Evolutionary conservation across 83 land plant genomes (phyloP), one percentile per base, ranked within the genome.

Genomic region (Thuja plicata): DNA sequence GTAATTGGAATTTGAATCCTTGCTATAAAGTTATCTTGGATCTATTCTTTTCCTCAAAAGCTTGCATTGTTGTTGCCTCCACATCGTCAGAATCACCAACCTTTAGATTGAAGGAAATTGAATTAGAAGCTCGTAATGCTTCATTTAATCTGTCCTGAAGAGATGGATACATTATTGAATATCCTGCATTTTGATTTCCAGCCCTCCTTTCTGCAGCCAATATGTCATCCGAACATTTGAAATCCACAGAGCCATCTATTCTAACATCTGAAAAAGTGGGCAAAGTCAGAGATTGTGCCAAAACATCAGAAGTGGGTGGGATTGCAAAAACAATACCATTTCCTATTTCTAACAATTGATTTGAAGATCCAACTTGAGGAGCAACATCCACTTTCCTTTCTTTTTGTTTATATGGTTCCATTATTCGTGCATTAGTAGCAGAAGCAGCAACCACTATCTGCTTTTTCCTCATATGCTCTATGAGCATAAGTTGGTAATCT

Each of bases 1-100:
- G 95, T 35, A 97, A 93, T 90, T 98, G 99, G 87, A 96, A 15
- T 92, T 89, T 78, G 99, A 90, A 3, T 97, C 99, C 97, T 94
- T 96, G 43, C 97, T 91, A 88, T 97, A 98, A 13, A 97, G 95
- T 13, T 94, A 91, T 91, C 94, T 97, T 34, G 99, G 97, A 80
- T 94, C 94, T 84, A 98, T 96, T 73, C 94, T 96, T 87, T 94
- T 97, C 86, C 98, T 90, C 60, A 16, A 55, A 55, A 16, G 17
- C 60, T 55, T 55, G 60, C 60, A 24, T n/a, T 1, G 8, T 21
- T 24, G 27, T 27, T 27, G 32, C n/a, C 74, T 70, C 74, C 8
- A 21, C 74, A 70, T 70, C 8, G n/a, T n/a, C n/a, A 70, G 74
- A n/a, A 70, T 70, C 32, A 70, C 0, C 74, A n/a, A 70, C 74